Percentiles rank a stretch among this genome's conserved stretches.
Evolutionary conservation across 73 alveolate genomes (phyloP).

Genomic region (Paramecium biaurelia): DNA sequence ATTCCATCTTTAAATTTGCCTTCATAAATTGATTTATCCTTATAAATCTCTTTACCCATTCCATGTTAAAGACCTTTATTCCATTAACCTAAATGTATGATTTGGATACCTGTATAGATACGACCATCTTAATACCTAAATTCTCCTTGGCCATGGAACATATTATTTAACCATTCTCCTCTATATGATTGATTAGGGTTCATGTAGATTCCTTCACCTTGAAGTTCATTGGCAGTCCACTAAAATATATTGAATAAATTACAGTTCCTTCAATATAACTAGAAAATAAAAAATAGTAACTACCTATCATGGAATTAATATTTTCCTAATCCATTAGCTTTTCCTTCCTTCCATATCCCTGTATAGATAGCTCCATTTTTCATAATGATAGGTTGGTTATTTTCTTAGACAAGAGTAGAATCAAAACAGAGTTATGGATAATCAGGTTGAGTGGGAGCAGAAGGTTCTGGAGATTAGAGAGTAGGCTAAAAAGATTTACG

Average conservation of each 20-base stretch:
- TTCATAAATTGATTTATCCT: constrained; percentile 20
- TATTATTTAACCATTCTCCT: background rate
- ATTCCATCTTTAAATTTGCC: constrained; percentile 25
- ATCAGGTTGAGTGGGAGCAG: background rate
- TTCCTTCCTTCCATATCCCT: background rate
- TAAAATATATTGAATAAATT: background rate
- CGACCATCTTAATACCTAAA: background rate
- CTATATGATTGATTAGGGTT: background rate
- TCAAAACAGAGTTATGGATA: background rate
- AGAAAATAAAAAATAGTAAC: background rate
- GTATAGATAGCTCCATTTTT: constrained; percentile 32
- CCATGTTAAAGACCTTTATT: background rate
- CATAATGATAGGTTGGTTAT: background rate
- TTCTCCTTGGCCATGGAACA: constrained; percentile 4
- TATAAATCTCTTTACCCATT: background rate
- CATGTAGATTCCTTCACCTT: background rate
- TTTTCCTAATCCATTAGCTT: constrained; percentile 26
- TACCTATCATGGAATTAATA: constrained; percentile 23
- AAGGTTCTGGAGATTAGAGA: background rate
- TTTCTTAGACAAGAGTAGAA: background rate
- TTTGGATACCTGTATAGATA: background rate
- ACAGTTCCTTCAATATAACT: constrained; percentile 39
- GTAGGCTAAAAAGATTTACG: background rate
- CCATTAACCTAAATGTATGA: background rate
- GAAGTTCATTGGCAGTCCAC: background rate